Percentiles rank a stretch among this genome's conserved stretches.
These are phyloP conservation scores for Saccharum officinarum DNA, from an alignment of 176 grass and related monocot genomes.

Conservation along the genomic window DNA sequence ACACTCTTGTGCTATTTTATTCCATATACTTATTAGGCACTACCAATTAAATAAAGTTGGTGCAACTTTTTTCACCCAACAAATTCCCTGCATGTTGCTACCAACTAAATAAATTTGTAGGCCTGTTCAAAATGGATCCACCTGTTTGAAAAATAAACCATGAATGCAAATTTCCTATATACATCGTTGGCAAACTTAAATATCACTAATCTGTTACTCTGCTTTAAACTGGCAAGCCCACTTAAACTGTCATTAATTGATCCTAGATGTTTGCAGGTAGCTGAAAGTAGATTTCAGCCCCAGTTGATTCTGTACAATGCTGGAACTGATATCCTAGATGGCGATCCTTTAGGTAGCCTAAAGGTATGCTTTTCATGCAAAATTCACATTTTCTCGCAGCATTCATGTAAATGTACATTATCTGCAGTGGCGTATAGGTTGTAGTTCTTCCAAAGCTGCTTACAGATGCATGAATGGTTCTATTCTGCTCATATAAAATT, in stretches of 20 bases:
- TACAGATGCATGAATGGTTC: background rate
- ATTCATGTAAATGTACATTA: background rate
- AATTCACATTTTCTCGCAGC: background rate
- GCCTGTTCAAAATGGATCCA: background rate
- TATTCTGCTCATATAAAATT: conserved; percentile 1
- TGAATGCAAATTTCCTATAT: background rate
- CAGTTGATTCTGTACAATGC: conserved; percentile 69
- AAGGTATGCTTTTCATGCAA: conserved; percentile 34
- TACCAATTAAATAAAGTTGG: background rate
- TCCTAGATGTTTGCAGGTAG: conserved; percentile 23
- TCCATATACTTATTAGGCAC: background rate
- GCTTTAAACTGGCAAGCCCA: background rate
- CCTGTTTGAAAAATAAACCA: background rate
- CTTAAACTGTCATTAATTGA: background rate
- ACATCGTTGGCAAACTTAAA: background rate
- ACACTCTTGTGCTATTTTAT: background rate
- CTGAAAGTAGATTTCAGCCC: conserved; percentile 58
- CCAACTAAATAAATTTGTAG: conserved; percentile 20
- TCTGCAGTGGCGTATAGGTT: background rate
- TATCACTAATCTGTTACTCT: background rate
- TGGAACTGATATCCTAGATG: conserved; percentile 66
- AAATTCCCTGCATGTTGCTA: background rate
- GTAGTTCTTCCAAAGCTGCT: conserved; percentile 1
- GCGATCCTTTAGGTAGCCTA: conserved; percentile 70
- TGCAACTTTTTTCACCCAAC: background rate